Base-by-base conservation (phyloP, 148 eudicot genomes). In the Silene uniflora region DNA sequence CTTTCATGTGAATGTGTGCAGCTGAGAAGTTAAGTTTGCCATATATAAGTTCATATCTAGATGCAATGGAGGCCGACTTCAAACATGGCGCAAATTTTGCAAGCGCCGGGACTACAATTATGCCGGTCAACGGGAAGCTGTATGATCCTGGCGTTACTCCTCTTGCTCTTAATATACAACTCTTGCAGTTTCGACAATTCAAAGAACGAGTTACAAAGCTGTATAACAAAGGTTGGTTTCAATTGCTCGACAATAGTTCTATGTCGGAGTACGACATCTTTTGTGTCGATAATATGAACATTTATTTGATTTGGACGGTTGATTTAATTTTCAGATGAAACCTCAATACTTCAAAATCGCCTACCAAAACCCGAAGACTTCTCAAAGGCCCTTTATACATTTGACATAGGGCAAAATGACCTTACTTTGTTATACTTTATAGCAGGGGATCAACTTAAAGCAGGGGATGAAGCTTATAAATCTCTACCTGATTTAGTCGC, bases 341-440 rank as follows among this genome's bases (percentile, higher is more conserved):
- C 6, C 46, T 19, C 78, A 86, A 75, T 87, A 58, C 81, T 72
- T 54, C 46, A 25, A 78, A 23, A 52, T 22, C 75, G 87, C n/a
- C 35, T 89, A 64, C 95, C 93, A 0, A 82, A 77, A 60, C 79
- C 64, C 2, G 77, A 82, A 24, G 80, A 83, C 71, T 90, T 92
- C 63, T 85, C 89, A 6, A 67, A 75, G 16, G 97, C 90, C 0
- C 72, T 92, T 24, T 92, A 90, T 75, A 83, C 90, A 5, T 83
- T 92, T 24, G 92, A 92, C 62, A 89, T 90, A 11, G 97, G 95
- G 2, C 95, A 90, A 47, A 92, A 92, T 59, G 97, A 92, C 78
- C 69, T 92, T 6, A 80, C 83, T 0, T 73, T 87, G 29, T 86
- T 81, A 84, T 85, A 3, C 21, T 18, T 16, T 76, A 74, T 88